These are phyloP conservation scores for Hericium coralloides DNA, from an alignment of 768 basidiomycete species.

Conservation along the genomic window DNA sequence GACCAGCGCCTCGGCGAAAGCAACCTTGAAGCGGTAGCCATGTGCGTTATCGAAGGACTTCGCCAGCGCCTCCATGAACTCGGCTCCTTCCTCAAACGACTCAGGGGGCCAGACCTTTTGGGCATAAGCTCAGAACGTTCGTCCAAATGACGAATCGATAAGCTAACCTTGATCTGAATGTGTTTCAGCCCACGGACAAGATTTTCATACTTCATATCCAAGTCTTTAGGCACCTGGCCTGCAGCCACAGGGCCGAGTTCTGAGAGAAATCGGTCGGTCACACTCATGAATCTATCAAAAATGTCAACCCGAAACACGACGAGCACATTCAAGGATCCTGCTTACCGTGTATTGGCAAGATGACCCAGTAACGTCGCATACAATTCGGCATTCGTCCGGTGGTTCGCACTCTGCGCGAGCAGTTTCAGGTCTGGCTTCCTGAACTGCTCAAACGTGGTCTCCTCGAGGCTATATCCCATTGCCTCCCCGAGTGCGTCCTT, in stretches of 20 bases:
- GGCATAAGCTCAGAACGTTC: not conserved
- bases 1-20: conserved; percentile 77
- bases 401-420: conserved; percentile 60
- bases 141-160: not conserved
- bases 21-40: conserved; percentile 71
- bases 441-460: conserved; percentile 83
- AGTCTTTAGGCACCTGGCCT: conserved; percentile 74
- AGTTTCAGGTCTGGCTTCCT: conserved; percentile 61
- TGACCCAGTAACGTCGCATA: conserved; percentile 82
- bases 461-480: conserved; percentile 75
- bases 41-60: conserved; percentile 80
- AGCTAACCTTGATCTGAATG: conserved; percentile 67
- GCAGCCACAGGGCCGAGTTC: conserved; percentile 68
- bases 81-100: conserved; percentile 87
- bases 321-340: conserved; percentile 1
- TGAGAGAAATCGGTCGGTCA: conserved; percentile 84
- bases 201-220: conserved; percentile 77
- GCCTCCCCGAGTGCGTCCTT: conserved; percentile 74
- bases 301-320: not conserved
- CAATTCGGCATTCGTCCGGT: conserved; percentile 72
- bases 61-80: conserved; percentile 79
- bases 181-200: conserved; percentile 74
- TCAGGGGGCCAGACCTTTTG: conserved; percentile 86
- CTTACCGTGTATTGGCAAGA: conserved; percentile 72
- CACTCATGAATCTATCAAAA: conserved; percentile 64